These are phyloP conservation scores for Fusarium sp. DNA, from an alignment of 2,329 filamentous ascomycete species.

Conservation along the genomic window DNA sequence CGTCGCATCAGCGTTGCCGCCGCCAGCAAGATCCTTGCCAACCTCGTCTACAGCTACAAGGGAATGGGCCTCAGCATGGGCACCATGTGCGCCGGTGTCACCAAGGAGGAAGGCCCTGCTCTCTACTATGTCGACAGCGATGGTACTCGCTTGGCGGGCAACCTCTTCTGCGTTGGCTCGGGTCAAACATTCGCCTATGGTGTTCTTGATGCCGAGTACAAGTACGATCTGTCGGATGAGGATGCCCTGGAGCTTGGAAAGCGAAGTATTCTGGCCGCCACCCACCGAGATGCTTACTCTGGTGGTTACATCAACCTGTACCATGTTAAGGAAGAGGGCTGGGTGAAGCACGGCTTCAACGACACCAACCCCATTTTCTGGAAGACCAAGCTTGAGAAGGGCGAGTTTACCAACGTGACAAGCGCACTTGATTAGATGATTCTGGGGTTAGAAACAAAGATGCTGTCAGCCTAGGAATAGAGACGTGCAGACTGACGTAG, in stretches of 20 bases:
- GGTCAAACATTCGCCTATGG: constrained; percentile 99
- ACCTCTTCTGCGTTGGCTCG: constrained; percentile 97
- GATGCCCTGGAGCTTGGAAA: constrained; percentile 91
- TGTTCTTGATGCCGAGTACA: constrained; percentile 95
- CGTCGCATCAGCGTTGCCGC: constrained; percentile 97
- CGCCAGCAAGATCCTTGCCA: constrained; percentile 97
- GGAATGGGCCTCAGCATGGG: constrained; percentile 99
- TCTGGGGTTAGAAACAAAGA: constrained; percentile 7
- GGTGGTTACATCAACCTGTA: constrained; percentile 99
- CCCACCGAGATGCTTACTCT: constrained; percentile 97
- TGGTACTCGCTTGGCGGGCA: constrained; percentile 89
- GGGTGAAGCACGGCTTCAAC: constrained; percentile 98
- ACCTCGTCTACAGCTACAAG: constrained; percentile 98
- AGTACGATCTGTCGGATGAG: constrained; percentile 85
- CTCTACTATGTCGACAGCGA: constrained; percentile 98
- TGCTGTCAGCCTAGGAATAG: background rate
- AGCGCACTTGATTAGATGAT: constrained; percentile 68
- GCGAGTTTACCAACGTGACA: constrained; percentile 96
- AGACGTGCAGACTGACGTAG: constrained; percentile 9
- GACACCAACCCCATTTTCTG: constrained; percentile 99
- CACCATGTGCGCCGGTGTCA: constrained; percentile 98
- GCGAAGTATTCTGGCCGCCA: constrained; percentile 93
- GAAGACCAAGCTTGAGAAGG: constrained; percentile 98
- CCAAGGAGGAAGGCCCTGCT: constrained; percentile 92
- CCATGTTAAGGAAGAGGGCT: constrained; percentile 98